A percentile compares a stretch with the other conserved stretches of the same genome.
These are phyloP conservation scores for Penicillium tannophilum DNA, from an alignment of 495 filamentous ascomycete genomes.

Conservation along the genomic window DNA sequence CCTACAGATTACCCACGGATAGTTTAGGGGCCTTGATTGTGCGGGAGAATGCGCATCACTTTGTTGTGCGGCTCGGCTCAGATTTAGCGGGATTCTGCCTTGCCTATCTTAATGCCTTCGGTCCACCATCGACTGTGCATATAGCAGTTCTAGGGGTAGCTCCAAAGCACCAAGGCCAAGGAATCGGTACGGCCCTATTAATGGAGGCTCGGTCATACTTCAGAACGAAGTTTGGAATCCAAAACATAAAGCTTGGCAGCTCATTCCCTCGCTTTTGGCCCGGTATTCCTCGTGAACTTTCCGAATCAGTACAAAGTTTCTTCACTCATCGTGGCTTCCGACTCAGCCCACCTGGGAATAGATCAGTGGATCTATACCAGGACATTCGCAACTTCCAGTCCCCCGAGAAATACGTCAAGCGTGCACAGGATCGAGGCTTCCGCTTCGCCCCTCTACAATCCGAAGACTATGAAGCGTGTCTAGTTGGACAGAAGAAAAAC, in stretches of 20 bases:
- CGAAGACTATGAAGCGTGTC: conserved; percentile 44
- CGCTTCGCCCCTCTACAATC: conserved; percentile 43
- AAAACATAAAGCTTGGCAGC: conserved; percentile 42
- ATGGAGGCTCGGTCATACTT: conserved; percentile 36
- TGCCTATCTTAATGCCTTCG: conserved; percentile 33
- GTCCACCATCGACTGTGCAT: conserved; percentile 28
- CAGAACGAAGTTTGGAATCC: conserved; percentile 23
- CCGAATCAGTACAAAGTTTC: conserved; percentile 38
- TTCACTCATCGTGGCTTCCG: conserved; percentile 50
- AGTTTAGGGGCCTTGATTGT: conserved; percentile 33
- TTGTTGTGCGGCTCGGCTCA: conserved; percentile 34
- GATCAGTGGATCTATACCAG: conserved; percentile 47
- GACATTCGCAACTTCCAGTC: conserved; percentile 42
- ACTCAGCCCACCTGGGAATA: conserved; percentile 27
- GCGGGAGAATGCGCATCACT: conserved; percentile 33
- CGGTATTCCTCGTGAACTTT: conserved; percentile 45
- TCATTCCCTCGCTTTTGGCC: conserved; percentile 54
- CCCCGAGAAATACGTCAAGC: conserved; percentile 37
- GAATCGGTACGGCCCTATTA: conserved; percentile 48
- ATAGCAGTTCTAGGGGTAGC: conserved; percentile 47
- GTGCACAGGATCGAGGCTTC: conserved; percentile 37
- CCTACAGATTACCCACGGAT: conserved; percentile 36
- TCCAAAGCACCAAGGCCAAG: conserved; percentile 38
- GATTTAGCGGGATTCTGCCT: conserved; percentile 48
- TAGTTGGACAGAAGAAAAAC: conserved; percentile 47